phyloP scores from a whole-genome alignment of 306 rosid species.

The Castanea mollissima region DNA sequence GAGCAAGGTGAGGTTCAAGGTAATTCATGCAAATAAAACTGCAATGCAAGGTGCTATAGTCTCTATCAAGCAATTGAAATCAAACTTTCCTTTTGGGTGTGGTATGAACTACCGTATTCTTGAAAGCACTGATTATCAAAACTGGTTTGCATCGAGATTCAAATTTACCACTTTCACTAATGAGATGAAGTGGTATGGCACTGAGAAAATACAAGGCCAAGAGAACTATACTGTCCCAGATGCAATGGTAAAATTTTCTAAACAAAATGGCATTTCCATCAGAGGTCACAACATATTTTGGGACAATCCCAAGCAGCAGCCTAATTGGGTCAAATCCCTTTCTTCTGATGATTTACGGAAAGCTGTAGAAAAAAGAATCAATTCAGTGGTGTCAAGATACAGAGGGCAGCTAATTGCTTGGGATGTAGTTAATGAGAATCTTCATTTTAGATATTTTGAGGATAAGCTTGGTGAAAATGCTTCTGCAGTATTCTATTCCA shows the following conservation, averaged over 20 bases:
- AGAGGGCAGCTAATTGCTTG: constrained; percentile 65
- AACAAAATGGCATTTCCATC: constrained; percentile 44
- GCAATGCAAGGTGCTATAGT: constrained; percentile 45
- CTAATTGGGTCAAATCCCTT: constrained; percentile 57
- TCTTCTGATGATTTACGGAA: constrained; percentile 35
- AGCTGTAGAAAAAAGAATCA: constrained; percentile 48
- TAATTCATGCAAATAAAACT: constrained; percentile 35
- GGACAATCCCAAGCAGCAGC: constrained; percentile 45
- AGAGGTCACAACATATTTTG: constrained; percentile 77
- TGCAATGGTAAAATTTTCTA: constrained; percentile 55
- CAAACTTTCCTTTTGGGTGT: constrained; percentile 63
- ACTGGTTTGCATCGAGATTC: constrained; percentile 64
- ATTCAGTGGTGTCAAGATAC: constrained; percentile 66
- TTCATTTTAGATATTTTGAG: constrained; percentile 66
- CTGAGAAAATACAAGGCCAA: constrained; percentile 44
- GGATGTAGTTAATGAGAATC: constrained; percentile 81
- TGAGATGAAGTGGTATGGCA: constrained; percentile 82
- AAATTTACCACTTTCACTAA: constrained; percentile 65
- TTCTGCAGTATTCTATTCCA: constrained; percentile 40
- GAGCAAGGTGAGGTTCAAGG: constrained; percentile 47
- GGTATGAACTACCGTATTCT: constrained; percentile 57
- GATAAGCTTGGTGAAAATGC: constrained; percentile 51
- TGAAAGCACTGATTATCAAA: constrained; percentile 46
- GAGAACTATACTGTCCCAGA: constrained; percentile 69
- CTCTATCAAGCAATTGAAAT: constrained; percentile 29